A percentile compares a stretch with the other conserved stretches of the same genome.
Conservation (phyloP, 1,284 basidiomycete species). For the Ceratobasidium sp. region DNA sequence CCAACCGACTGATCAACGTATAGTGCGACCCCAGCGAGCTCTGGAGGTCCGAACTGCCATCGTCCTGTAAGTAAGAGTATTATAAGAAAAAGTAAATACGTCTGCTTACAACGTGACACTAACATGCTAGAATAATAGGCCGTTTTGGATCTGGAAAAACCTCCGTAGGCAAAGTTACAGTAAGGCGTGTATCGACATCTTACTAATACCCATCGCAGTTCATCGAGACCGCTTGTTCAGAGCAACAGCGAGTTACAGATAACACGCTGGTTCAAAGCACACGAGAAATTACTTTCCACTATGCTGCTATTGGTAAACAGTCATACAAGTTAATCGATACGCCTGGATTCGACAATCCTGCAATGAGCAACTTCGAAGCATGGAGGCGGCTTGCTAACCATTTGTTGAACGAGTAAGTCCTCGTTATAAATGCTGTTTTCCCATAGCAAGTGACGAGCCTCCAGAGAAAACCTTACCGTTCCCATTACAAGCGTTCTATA, state of each 20-base stretch:
- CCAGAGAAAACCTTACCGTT: no score
- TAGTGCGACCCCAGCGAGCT: neutral
- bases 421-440: no score
- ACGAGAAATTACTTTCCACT: neutral
- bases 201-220: neutral
- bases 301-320: neutral
- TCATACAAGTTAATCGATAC: conserved; percentile 20
- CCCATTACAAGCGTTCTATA: conserved; percentile 19
- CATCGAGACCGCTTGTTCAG: conserved; percentile 6
- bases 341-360: conserved; percentile 28
- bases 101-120: no score
- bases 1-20: neutral
- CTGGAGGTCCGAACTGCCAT: neutral
- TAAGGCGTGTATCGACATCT: neutral
- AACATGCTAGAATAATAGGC: conserved; percentile 19
- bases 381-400: neutral
- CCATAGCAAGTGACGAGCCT: no score
- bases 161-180: neutral
- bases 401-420: conserved; percentile 14
- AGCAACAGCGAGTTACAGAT: neutral
- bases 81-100: no score
- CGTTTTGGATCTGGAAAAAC: conserved; percentile 23
- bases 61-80: neutral
- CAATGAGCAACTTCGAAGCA: neutral
- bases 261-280: neutral